Evolutionary conservation across 1,139 yeast species (phyloP).

Genomic region (Debaryomyces singareniensis): DNA sequence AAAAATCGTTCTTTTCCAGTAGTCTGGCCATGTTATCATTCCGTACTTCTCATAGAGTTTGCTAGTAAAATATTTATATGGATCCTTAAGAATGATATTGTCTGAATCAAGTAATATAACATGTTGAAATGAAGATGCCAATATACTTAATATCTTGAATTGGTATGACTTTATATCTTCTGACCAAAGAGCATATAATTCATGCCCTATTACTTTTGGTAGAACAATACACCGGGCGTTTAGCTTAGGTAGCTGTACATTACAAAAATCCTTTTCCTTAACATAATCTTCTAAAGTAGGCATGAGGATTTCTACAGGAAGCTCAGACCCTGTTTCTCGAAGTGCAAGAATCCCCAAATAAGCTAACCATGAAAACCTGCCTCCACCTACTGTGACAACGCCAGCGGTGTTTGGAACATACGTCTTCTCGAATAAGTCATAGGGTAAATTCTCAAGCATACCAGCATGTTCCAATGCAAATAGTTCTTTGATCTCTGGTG

Average conservation of each 20-base stretch:
- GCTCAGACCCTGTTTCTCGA: constrained; percentile 27
- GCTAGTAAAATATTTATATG: constrained; percentile 41
- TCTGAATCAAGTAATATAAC: constrained; percentile 39
- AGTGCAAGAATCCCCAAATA: constrained; percentile 28
- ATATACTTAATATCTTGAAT: constrained; percentile 34
- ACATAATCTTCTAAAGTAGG: constrained; percentile 28
- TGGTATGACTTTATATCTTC: constrained; percentile 27
- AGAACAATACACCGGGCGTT: constrained; percentile 27
- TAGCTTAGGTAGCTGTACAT: constrained; percentile 16
- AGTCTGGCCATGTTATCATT: constrained; percentile 76
- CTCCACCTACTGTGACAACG: constrained; percentile 35
- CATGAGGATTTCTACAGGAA: constrained; percentile 34
- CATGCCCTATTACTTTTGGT: constrained; percentile 21
- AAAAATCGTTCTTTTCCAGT: constrained; percentile 69
- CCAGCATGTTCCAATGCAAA: constrained; percentile 19
- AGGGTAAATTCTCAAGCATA: constrained; percentile 20
- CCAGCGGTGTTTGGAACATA: constrained; percentile 24
- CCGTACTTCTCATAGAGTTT: constrained; percentile 52
- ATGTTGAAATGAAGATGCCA: constrained; percentile 37
- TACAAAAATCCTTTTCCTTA: constrained; percentile 22
- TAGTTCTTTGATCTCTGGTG: constrained; percentile 17
- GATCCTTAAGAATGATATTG: constrained; percentile 29
- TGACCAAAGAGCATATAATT: constrained; percentile 27
- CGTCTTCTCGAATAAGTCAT: constrained; percentile 16
- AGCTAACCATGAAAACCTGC: constrained; percentile 32